Base-by-base conservation (phyloP, 2,329 filamentous ascomycete genomes). In the Harringtonia lauricola region DNA sequence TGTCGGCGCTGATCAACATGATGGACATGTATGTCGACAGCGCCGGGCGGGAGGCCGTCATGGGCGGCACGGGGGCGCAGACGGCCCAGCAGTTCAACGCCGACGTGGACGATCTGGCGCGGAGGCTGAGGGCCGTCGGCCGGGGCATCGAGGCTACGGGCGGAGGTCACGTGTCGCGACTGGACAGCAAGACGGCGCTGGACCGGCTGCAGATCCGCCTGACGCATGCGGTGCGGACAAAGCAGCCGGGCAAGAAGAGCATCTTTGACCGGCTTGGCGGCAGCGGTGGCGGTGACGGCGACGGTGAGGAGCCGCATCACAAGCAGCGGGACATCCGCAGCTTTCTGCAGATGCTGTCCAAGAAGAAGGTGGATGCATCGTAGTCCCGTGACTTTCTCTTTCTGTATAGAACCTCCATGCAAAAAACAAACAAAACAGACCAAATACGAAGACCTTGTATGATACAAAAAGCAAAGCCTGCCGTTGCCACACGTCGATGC, bases 21-120 rank as follows among this genome's bases (percentile, higher is more conserved):
- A 72, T 95, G 6, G 82, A 92, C 55, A 74, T 86, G 33, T 81
- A 78, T 15, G 68, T 95, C 41, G 85, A 86, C 47, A 76, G 81
- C 46, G 47, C 42, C 8, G 49, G 39, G 3, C 46, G 51, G 9
- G 40, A 44, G n/a, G 14, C 58, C 54, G 45, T 47, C 2, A 12
- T 50, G 19, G 26, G 17, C 33, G 18, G 17, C 13, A 49, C 10
- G 44, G 43, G 7, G 30, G 10, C 21, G 10, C 24, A 26, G 10
- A 13, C 19, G 4, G n/a, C 17, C 18, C 15, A 1, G 13, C 39
- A n/a, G 22, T 94, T 90, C 65, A 86, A 95, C 55, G 60, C 64
- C 7, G 68, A 79, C 12, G 67, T 95, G 29, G 88, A 95, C 59
- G 65, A 63, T 19, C 67, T 95, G 5, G 70, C 76, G 1, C 61